phyloP scores from a whole-genome alignment of 441 rosid genomes.

The Rhodomyrtus psidioides region DNA sequence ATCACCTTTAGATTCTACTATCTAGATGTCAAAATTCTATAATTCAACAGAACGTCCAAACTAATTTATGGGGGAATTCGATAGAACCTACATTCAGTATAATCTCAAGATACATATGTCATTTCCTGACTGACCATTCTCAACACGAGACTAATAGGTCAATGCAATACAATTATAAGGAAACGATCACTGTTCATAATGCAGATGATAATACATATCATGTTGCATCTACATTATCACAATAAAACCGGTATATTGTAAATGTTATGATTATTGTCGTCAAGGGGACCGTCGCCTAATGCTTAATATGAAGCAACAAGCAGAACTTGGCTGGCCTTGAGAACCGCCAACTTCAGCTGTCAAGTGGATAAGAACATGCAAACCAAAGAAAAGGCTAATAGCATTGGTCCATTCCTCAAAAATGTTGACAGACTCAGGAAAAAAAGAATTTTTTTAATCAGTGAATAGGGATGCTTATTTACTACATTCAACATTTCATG shows the following conservation, averaged over 20 bases:
- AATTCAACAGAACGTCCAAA: neutral
- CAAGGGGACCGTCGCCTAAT: neutral
- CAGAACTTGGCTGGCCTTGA: neutral
- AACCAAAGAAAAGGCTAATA: neutral
- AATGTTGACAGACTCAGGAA: neutral
- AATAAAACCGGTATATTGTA: neutral
- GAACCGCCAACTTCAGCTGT: neutral
- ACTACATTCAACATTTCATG: neutral
- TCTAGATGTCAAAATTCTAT: neutral
- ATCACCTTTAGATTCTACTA: neutral
- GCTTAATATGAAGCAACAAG: neutral
- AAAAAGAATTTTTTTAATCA: neutral
- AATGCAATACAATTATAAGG: neutral
- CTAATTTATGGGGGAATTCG: neutral
- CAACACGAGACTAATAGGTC: neutral
- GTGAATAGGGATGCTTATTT: neutral
- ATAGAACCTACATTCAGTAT: neutral
- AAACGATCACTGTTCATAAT: neutral
- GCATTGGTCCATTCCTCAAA: neutral
- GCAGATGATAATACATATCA: neutral
- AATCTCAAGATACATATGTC: neutral
- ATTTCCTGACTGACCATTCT: neutral
- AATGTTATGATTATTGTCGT: neutral
- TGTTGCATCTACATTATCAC: neutral
- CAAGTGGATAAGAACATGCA: neutral